Evolutionary conservation across 352 stramenopile species (phyloP).

Genomic region (Vaucheria bursata): DNA sequence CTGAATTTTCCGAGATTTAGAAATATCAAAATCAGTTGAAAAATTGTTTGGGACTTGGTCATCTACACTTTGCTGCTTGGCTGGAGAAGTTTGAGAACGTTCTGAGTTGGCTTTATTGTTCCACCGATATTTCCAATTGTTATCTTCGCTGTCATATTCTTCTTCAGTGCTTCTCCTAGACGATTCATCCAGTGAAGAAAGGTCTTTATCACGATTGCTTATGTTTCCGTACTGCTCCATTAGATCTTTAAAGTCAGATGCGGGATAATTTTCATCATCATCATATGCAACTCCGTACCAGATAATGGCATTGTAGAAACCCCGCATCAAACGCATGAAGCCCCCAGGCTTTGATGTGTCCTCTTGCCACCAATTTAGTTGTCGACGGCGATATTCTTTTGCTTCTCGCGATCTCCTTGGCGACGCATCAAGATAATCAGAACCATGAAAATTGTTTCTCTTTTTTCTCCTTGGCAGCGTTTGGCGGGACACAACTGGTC

Average conservation of each 20-base stretch:
- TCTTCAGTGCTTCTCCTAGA: not conserved
- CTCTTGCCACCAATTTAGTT: not conserved
- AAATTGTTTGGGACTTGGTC: too few species aligned
- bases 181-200: too few species aligned
- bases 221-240: conserved; percentile 14
- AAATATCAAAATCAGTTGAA: too few species aligned
- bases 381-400: too few species aligned
- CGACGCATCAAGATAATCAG: too few species aligned
- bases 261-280: conserved; percentile 2
- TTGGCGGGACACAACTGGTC: too few species aligned
- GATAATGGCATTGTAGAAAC: conserved; percentile 13
- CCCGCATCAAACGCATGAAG: not conserved
- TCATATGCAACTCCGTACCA: conserved; percentile 10
- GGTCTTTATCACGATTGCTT: too few species aligned
- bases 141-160: not conserved
- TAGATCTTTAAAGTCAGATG: conserved; percentile 11
- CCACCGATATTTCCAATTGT: not conserved
- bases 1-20: not conserved
- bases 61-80: not conserved
- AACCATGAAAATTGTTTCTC: too few species aligned
- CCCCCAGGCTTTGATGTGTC: not conserved
- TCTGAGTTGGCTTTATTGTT: not conserved
- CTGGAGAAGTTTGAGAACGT: not conserved
- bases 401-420: too few species aligned
- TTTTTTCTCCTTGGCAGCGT: too few species aligned